Evolutionary conservation across 768 basidiomycete species (phyloP), one percentile per base, ranked within the genome.

Genomic region (Termitomyces sp.): DNA sequence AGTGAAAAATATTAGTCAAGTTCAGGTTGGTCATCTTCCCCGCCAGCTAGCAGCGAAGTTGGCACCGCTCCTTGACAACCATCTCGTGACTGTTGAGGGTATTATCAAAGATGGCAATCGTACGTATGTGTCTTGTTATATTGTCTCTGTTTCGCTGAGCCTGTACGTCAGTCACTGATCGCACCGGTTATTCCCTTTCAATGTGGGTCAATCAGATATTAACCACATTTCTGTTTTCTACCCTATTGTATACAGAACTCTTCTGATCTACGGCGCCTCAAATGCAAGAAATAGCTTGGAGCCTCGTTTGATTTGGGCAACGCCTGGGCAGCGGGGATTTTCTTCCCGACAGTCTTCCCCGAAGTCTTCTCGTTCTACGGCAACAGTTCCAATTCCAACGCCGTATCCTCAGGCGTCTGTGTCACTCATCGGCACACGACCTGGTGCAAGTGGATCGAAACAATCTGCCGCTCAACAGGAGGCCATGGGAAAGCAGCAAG

Each of bases 1-100:
- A 73, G 91, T 94, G 28, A 76, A 81, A 66, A 95, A 95, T 64
- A 91, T 93, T 42, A 75, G 78, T 1, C 74, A 76, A 1, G 72
- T 72, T 12, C 87, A 93, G 78, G 91, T 95, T 3, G 93, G 93
- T 1, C 93, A 94, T 70, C 66, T 94, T 23, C 85, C 89, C 1
- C 78, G 80, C 35, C 71, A 69, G 21, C 76, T 86, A 12, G 89
- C 82, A 0, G 52, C 67, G 0, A 78, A 80, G 62, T 73, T 94
- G 17, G 79, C 92, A 5, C 84, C 88, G 1, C 73, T 94, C 23
- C 78, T 94, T 50, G 93, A 95, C 66, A 70, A 71, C 44, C 70
- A 68, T 10, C 55, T 77, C 3, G 75, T 94, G 44, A 86, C 78
- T 0, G 81, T 90, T 3, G 93, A 94, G 73, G 93, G 91, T 7